Evolutionary conservation across 345 rosid species (phyloP), one percentile per base, ranked within the genome.

Genomic region (Arabis alpina): DNA sequence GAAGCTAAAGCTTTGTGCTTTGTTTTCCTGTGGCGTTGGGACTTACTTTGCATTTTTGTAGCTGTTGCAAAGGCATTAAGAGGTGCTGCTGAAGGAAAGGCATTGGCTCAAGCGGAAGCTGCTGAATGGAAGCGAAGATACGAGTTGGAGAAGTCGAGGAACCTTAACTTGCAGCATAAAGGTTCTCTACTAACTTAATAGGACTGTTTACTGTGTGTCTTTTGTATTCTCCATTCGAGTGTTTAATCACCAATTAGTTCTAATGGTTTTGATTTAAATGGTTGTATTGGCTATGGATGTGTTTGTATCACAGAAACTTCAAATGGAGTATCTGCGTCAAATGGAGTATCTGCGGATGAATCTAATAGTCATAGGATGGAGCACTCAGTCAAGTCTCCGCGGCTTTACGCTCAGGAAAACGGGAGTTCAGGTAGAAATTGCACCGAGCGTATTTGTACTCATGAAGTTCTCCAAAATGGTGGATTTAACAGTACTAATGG

Each of bases 61-160:
- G 99, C 99, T 88, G 99, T 95, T 85, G 98, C 96, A 5, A 95
- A 92, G 86, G 86, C 96, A 52, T 77, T 92, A 63, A 83, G 94
- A 43, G 86, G 90, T 68, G 95, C 96, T 80, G 96, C 99, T 54
- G 99, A 95, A 82, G 99, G 89, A 50, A 95, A 92, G 68, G 99
- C 97, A 48, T 74, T 88, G 76, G 98, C 98, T 62, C 98, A 95
- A 84, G 96, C 96, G 42, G 98, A 95, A 82, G 98, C 96, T 64
- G 84, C 96, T 74, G 98, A 95, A 77, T 95, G 99, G 99, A 92
- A 95, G 79, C 92, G 96, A 64, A 82, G 87, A 86, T 95, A 83
- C 73, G 96, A 95, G 73, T 69, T 95, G 70, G 96, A 92, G 84
- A 87, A 81, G 78, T 74, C 82, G 12, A 83, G 81, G 62, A 95